These are phyloP conservation scores for Lyophyllum semitale DNA, from an alignment of 768 basidiomycete genomes.

Conservation along the genomic window DNA sequence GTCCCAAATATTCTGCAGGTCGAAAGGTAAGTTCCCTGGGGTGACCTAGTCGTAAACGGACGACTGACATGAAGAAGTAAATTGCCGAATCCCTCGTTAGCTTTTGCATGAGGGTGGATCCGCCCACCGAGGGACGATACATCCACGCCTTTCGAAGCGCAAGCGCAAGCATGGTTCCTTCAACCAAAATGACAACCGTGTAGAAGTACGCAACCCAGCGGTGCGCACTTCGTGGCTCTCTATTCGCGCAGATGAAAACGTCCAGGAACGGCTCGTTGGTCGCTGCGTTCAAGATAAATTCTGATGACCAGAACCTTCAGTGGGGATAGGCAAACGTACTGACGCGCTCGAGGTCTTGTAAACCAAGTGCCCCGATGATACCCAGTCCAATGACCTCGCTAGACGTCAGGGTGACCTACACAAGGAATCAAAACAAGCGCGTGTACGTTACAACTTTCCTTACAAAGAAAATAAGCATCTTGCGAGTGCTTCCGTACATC, in stretches of 20 bases:
- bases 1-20: slow-evolving; percentile 26
- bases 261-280: slow-evolving; percentile 29
- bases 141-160: slow-evolving; percentile 28
- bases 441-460: neutral
- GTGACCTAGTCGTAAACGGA: neutral
- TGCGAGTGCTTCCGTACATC: slow-evolving; percentile 24
- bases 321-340: slow-evolving; percentile 11
- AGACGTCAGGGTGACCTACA: slow-evolving; percentile 16
- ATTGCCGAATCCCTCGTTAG: slow-evolving; percentile 28
- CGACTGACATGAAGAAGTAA: slow-evolving; percentile 30
- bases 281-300: slow-evolving; percentile 7
- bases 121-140: slow-evolving; percentile 12
- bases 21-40: neutral
- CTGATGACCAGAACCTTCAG: neutral
- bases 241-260: slow-evolving; percentile 31
- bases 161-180: slow-evolving; percentile 25
- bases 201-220: slow-evolving; percentile 30
- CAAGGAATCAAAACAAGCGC: neutral
- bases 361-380: slow-evolving; percentile 20
- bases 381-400: slow-evolving; percentile 21
- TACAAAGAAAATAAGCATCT: slow-evolving; percentile 20
- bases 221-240: slow-evolving; percentile 20
- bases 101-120: slow-evolving; percentile 20
- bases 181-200: slow-evolving; percentile 20
- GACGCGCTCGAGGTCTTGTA: slow-evolving; percentile 17